These are phyloP conservation scores for Backusella parvicylindrica DNA, from an alignment of 192 early-diverging fungal species.

Conservation along the genomic window DNA sequence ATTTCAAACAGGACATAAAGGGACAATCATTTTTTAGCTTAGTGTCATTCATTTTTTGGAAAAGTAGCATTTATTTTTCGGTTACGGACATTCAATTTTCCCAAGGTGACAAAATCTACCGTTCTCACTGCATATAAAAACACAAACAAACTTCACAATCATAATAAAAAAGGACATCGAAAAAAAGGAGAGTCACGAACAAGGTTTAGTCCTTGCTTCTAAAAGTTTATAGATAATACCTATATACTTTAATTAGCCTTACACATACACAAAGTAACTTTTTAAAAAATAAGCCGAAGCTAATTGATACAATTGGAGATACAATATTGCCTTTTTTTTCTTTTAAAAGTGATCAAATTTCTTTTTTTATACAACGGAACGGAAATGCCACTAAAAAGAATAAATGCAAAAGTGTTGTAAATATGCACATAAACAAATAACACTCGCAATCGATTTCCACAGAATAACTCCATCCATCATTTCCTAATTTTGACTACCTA, in stretches of 20 bases:
- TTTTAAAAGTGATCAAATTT: not conserved
- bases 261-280: not conserved
- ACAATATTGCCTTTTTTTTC: not conserved
- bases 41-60: not conserved
- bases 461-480: not conserved
- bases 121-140: no score
- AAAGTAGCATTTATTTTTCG: not conserved
- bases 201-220: not conserved
- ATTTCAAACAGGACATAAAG: no score
- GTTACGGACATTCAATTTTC: not conserved
- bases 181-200: not conserved
- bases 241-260: not conserved
- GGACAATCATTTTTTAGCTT: no score
- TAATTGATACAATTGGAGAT: not conserved
- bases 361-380: not conserved
- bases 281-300: not conserved
- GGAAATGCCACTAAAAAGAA: not conserved
- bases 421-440: not conserved
- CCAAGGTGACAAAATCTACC: no score
- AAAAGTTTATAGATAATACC: not conserved
- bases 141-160: not conserved
- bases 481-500: not conserved
- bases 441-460: not conserved
- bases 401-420: not conserved
- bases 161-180: no score